Evolutionary conservation across 148 eudicot genomes (phyloP).

Genomic region (Rhododendron simsii): DNA sequence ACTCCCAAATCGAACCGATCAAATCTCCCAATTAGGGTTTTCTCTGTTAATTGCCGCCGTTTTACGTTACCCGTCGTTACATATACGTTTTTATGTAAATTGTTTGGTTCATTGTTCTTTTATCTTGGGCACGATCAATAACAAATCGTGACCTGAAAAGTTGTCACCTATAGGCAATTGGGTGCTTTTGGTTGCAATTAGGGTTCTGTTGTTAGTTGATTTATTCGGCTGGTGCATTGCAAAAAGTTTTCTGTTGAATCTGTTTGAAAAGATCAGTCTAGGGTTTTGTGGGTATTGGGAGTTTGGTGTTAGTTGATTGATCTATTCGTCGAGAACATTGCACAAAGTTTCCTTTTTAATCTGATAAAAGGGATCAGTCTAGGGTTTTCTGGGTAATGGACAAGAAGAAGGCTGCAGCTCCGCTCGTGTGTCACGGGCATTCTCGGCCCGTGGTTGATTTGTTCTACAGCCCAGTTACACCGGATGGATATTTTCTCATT

Average conservation of each 20-base stretch:
- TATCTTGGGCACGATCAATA: constrained; percentile 6
- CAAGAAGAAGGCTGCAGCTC: constrained; percentile 64
- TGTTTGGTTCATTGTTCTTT: neutral
- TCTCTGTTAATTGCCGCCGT: constrained; percentile 23
- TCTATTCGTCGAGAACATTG: neutral
- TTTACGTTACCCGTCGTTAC: neutral
- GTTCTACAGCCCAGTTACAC: constrained; percentile 79
- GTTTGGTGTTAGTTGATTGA: neutral
- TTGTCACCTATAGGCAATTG: neutral
- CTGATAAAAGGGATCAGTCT: neutral
- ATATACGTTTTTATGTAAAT: neutral
- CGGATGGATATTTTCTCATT: constrained; percentile 75
- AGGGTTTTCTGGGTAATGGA: constrained; percentile 33
- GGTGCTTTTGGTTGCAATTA: neutral
- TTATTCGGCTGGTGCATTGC: neutral
- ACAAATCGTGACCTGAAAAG: neutral
- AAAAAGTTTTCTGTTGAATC: neutral
- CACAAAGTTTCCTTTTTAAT: neutral
- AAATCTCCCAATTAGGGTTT: constrained; percentile 12
- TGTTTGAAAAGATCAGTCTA: neutral
- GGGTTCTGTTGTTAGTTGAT: neutral
- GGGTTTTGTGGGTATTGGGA: constrained; percentile 6
- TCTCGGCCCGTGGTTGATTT: constrained; percentile 89
- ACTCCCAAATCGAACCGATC: constrained; percentile 2
- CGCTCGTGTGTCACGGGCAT: constrained; percentile 87